phyloP scores from a whole-genome alignment of 129 eudicot species.

The Flaveria robusta region DNA sequence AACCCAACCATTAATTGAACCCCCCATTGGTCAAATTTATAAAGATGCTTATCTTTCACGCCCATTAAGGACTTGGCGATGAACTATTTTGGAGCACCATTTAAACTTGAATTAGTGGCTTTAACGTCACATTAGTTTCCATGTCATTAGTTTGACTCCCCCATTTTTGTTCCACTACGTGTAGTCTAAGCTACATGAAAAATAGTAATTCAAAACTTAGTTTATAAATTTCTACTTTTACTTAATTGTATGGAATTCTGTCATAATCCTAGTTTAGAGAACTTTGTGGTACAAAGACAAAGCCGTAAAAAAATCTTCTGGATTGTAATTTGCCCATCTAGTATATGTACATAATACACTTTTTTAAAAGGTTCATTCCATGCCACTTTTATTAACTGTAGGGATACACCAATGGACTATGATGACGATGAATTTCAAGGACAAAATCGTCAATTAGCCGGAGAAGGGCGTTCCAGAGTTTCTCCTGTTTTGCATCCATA shows the following conservation, averaged over 20 bases:
- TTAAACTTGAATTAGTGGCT: too few relatives aligned
- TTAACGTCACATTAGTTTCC: too few relatives aligned
- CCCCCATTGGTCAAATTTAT: too few relatives aligned
- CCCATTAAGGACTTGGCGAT: too few relatives aligned
- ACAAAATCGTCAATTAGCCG: constrained; percentile 63
- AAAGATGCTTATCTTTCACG: too few relatives aligned
- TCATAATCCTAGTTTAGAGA: neutral
- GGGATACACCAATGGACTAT: constrained; percentile 81
- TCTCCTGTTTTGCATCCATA: constrained; percentile 62
- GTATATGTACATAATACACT: constrained; percentile 2
- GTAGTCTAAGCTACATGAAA: neutral
- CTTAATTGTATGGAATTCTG: neutral
- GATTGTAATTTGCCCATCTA: constrained; percentile 13
- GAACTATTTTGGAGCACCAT: too few relatives aligned
- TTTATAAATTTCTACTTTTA: constrained; percentile 14
- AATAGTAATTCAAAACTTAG: neutral
- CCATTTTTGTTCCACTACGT: too few relatives aligned
- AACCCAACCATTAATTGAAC: too few relatives aligned
- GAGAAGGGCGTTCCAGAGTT: constrained; percentile 67
- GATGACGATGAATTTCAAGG: constrained; percentile 72
- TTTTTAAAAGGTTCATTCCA: neutral
- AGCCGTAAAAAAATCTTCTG: neutral
- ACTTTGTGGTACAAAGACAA: constrained; percentile 3
- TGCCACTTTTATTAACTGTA: constrained; percentile 35
- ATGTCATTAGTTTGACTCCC: too few relatives aligned